Evolutionary conservation across 148 eudicot genomes (phyloP), one percentile per base, ranked within the genome.

Genomic region (Cornus suecica): DNA sequence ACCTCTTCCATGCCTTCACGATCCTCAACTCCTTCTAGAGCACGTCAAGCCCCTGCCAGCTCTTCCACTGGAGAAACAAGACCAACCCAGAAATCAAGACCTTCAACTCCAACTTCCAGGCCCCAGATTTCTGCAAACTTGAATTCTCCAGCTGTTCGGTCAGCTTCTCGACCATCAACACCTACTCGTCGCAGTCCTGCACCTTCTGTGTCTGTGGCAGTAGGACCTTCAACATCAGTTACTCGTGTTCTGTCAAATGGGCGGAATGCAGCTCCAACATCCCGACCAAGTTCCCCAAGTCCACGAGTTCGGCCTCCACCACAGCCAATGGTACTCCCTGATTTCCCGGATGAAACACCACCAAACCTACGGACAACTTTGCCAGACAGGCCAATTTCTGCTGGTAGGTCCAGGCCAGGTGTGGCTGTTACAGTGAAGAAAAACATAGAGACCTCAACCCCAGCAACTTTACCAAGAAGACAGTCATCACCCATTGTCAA

Each of bases 51-150:
- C 18, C 76, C 86, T 61, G 63, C 83, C 34, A 76, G 79, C 77
- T 82, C 97, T 66, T 86, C 95, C 41, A 69, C 51, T 1, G 99
- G 90, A 71, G 88, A 83, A 80, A 76, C 82, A 29, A 86, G 88
- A 54, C 85, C 90, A 65, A 83, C 97, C 29, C 91, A 75, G 67
- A 86, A 78, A 77, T 91, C 99, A 45, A 87, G 97, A 73, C 97
- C 99, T 73, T 95, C 99, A 77, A 95, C 99, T 76, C 97, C 99
- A 20, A 91, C 48, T 81, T 92, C 99, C 25, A 89, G 99, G 83
- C 84, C 99, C 9, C 92, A 88, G 41, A 67, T 84, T 29, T 65
- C 93, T 60, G 79, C 89, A 73, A 92, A 83, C 81, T 78, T 83
- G 74, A 88, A 73, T 72, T 72, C 86, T 74, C 88, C 89, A 29